Evolutionary conservation across 225 moss, liverwort and hornwort species (phyloP).

Genomic region (Physcomitrium patens): DNA sequence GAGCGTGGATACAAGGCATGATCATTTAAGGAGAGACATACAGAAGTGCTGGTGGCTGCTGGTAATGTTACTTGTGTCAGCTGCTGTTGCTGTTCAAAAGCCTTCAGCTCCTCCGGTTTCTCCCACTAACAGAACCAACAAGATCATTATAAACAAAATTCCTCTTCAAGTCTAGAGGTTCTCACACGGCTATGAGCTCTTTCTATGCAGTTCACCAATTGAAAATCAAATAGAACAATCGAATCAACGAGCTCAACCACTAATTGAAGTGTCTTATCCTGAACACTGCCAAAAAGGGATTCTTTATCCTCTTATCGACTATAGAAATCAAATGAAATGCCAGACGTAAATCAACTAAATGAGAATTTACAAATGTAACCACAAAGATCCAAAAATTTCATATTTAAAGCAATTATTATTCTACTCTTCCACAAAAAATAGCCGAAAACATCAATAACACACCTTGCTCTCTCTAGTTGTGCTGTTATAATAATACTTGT

Average conservation of each 20-base stretch:
- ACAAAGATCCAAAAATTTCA: neutral
- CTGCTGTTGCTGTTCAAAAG: conserved; percentile 76
- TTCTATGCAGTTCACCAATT: too few species aligned
- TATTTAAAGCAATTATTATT: neutral
- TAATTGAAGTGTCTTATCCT: too few species aligned
- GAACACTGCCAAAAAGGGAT: too few species aligned
- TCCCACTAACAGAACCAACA: conserved; percentile 77
- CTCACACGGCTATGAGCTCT: neutral
- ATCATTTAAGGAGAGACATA: conserved; percentile 34
- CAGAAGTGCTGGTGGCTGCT: conserved; percentile 54
- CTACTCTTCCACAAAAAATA: neutral
- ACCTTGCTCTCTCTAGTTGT: conserved; percentile 94
- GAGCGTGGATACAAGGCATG: too few species aligned
- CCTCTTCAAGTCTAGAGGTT: conserved; percentile 3
- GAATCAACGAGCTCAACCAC: too few species aligned
- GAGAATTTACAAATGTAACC: neutral
- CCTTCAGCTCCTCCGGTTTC: conserved; percentile 86
- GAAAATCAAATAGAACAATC: too few species aligned
- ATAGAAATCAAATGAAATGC: too few species aligned
- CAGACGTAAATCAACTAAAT: conserved; percentile 8
- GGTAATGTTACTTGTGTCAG: conserved; percentile 50
- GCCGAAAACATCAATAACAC: neutral
- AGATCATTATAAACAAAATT: neutral
- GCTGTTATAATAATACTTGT: conserved; percentile 93
- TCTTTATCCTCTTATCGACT: too few species aligned